Evolutionary conservation across 768 basidiomycete genomes (phyloP), one percentile per base, ranked within the genome.

Genomic region (Cubamyces sp.): DNA sequence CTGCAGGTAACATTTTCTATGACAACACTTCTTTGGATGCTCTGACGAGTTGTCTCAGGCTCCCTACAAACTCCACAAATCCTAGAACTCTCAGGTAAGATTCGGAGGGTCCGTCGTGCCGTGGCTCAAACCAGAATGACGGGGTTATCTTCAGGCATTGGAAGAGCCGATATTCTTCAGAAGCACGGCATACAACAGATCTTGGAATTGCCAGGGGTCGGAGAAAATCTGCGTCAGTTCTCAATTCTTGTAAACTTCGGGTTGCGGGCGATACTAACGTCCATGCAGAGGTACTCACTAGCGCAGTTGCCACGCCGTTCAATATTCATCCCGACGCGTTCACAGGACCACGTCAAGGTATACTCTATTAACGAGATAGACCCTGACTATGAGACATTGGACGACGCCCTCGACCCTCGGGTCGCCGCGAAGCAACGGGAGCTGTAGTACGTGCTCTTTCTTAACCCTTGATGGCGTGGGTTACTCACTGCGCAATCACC

Each of bases 211-310:
- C 58, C 58, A 3, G 42, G 52, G 5, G 58, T 60, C 9, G 58
- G 58, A 42, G 58, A 60, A 25, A 60, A 60, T 19, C 45, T 60
- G 3, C 58, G 58, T 60, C 16, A 34, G 58, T 60, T 11, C 28
- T 25, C 42, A 18, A 21, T 12, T 5, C 48, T 15, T 28, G n/a
- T 42, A 3, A 42, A 3, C 5, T 5, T 42, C 12, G 15, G 4
- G 41, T 42, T 3, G 41, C 12, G 3, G n/a, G n/a, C 41, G 12
- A 4, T 5, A 42, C 41, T 42, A n/a, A 14, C 41, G n/a, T 42
- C n/a, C 41, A 42, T 42, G 3, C 41, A 42, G 41, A 42, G 41
- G 41, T 42, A 42, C 3, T 30, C 41, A 42, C 3, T n/a, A 4
- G 4, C 3, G 3, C 41, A 42, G 12, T n/a, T 11, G 15, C n/a